These are phyloP conservation scores for Solanum hybrid DNA, from an alignment of 305 asterid genomes.

Conservation along the genomic window DNA sequence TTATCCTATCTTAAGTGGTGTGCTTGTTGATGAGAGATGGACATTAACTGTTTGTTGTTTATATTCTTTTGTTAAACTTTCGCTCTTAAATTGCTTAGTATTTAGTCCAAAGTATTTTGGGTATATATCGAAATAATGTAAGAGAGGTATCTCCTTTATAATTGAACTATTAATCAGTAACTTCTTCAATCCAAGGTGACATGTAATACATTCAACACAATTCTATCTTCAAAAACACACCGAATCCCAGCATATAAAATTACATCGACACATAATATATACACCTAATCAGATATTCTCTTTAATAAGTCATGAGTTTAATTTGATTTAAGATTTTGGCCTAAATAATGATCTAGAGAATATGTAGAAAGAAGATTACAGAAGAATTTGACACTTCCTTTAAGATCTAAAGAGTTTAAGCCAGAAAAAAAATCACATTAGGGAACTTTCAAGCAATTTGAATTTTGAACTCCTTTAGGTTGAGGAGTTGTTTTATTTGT, in stretches of 20 bases:
- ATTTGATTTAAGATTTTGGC: background rate
- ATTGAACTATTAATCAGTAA: background rate
- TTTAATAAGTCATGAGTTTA: background rate
- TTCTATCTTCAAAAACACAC: background rate
- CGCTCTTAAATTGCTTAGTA: background rate
- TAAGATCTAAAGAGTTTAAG: background rate
- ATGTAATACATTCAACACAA: background rate
- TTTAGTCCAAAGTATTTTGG: background rate
- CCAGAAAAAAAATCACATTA: background rate
- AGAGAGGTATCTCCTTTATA: background rate
- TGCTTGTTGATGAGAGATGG: background rate
- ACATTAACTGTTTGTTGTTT: background rate
- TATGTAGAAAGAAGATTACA: background rate
- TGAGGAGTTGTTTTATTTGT: background rate
- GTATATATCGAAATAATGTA: background rate
- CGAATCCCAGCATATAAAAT: background rate
- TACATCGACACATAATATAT: background rate
- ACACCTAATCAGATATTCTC: background rate
- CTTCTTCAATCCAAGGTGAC: background rate
- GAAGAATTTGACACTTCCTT: background rate
- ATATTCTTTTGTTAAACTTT: background rate
- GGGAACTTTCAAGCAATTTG: background rate
- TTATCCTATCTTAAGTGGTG: background rate
- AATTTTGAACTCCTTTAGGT: background rate
- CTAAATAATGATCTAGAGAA: background rate